Percentiles rank a stretch among this genome's conserved stretches.
phyloP scores from a whole-genome alignment of 2,329 filamentous ascomycete species.

The Endothia cerciana region DNA sequence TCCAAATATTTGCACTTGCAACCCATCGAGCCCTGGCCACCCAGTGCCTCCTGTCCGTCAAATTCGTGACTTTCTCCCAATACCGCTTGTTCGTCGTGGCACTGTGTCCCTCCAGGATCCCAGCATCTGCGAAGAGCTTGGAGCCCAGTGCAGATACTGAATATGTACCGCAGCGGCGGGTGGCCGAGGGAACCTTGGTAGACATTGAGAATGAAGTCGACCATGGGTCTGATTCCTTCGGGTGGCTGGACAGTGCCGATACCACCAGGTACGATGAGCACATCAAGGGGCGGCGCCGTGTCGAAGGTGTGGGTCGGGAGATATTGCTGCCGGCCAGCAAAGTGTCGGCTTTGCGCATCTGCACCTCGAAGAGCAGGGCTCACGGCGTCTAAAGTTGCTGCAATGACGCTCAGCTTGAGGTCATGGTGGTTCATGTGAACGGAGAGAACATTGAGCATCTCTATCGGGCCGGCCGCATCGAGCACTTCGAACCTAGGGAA shows the following conservation, averaged over 20 bases:
- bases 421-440: constrained; percentile 31
- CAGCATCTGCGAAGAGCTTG: constrained; percentile 53
- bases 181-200: constrained; percentile 32
- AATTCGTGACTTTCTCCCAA: constrained; percentile 46
- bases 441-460: background rate
- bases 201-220: constrained; percentile 45
- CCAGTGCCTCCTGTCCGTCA: constrained; percentile 53
- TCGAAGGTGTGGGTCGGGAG: constrained; percentile 56
- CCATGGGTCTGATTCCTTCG: constrained; percentile 37
- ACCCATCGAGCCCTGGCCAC: constrained; percentile 60
- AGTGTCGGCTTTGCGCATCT: constrained; percentile 40
- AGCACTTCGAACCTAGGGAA: background rate
- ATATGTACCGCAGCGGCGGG: constrained; percentile 48
- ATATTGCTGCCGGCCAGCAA: constrained; percentile 40
- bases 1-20: constrained; percentile 61
- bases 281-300: constrained; percentile 58
- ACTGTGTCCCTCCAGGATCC: constrained; percentile 54
- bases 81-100: constrained; percentile 63
- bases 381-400: constrained; percentile 46
- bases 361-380: constrained; percentile 37
- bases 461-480: background rate
- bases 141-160: constrained; percentile 64
- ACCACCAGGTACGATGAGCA: constrained; percentile 70
- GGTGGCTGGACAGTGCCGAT: constrained; percentile 47
- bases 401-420: constrained; percentile 47